These are phyloP conservation scores for Rhodotorula diobovata DNA, from an alignment of 768 basidiomycete genomes.

Conservation along the genomic window DNA sequence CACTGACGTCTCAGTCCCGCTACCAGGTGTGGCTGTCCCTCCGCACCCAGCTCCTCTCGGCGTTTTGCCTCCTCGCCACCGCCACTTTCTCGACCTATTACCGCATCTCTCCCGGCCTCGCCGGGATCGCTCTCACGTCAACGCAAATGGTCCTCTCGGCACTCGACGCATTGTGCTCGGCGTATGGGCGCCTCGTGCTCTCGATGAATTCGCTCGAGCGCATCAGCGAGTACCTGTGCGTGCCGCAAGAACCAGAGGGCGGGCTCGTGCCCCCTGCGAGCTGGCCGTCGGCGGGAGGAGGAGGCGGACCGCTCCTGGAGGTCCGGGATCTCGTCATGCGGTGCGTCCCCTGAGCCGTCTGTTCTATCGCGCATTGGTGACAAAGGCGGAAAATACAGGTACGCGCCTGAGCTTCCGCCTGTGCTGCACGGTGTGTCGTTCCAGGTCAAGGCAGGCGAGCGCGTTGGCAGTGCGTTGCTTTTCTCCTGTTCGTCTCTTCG, in stretches of 20 bases:
- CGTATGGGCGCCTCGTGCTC: constrained; percentile 24
- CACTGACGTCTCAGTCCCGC: too few relatives aligned
- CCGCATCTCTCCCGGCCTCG: constrained; percentile 58
- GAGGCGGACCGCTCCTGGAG: constrained; percentile 51
- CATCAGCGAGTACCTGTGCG: constrained; percentile 45
- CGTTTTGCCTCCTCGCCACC: constrained; percentile 26
- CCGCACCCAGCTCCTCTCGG: constrained; percentile 31
- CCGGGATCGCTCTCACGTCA: constrained; percentile 65
- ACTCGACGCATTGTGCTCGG: constrained; percentile 19
- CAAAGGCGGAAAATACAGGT: too few relatives aligned
- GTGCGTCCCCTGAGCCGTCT: too few relatives aligned
- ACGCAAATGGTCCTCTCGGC: constrained; percentile 50
- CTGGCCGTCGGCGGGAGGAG: constrained; percentile 43
- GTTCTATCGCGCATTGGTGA: too few relatives aligned
- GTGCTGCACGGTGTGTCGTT: constrained; percentile 61
- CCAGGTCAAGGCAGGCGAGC: constrained; percentile 59
- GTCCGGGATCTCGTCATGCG: constrained; percentile 60
- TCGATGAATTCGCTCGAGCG: constrained; percentile 49
- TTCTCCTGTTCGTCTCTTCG: not conserved
- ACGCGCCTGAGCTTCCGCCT: constrained; percentile 60
- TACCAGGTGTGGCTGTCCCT: constrained; percentile 35
- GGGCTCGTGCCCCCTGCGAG: constrained; percentile 51
- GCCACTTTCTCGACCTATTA: constrained; percentile 59
- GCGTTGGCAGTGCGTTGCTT: constrained; percentile 50
- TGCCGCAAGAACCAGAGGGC: constrained; percentile 34